Evolutionary conservation across 75 land plant genomes (phyloP).

Genomic region (Selaginella tamariscina): DNA sequence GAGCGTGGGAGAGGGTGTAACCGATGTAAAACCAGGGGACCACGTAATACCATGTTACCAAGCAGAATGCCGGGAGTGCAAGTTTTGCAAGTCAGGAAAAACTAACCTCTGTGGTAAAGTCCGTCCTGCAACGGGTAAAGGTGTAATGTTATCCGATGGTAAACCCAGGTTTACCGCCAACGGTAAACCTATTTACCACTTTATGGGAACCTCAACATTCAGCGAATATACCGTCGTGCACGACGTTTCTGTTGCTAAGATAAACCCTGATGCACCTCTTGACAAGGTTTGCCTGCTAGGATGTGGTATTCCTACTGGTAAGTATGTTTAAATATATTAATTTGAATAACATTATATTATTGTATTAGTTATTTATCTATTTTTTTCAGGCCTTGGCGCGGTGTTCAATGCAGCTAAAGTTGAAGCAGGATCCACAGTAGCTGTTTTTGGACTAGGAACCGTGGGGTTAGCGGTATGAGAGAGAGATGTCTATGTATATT

Average conservation of each 20-base stretch:
- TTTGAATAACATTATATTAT: background rate
- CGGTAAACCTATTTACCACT: slow-evolving; percentile 29
- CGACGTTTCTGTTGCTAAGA: slow-evolving; percentile 27
- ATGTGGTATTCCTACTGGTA: slow-evolving; percentile 42
- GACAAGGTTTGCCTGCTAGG: slow-evolving; percentile 32
- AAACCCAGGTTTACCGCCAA: slow-evolving; percentile 24
- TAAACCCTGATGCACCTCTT: slow-evolving; percentile 27
- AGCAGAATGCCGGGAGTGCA: slow-evolving; percentile 40
- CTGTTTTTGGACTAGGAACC: slow-evolving; percentile 6
- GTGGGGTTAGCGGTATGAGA: background rate
- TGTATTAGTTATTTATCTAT: background rate
- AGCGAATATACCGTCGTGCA: slow-evolving; percentile 40
- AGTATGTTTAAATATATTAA: too few species aligned
- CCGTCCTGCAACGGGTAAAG: slow-evolving; percentile 27
- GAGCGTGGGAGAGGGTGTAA: slow-evolving; percentile 4
- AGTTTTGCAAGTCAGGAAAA: slow-evolving; percentile 32
- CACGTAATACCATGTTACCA: slow-evolving; percentile 44
- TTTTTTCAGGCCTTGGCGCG: slow-evolving; percentile 8
- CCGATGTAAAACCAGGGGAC: slow-evolving; percentile 8
- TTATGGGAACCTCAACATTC: slow-evolving; percentile 37
- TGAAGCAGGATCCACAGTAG: slow-evolving; percentile 10
- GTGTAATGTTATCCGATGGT: slow-evolving; percentile 24
- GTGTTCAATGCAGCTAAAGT: slow-evolving; percentile 9
- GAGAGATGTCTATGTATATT: slow-evolving; percentile 1
- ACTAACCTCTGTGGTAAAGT: slow-evolving; percentile 38